Evolutionary conservation across 768 basidiomycete species (phyloP).

Genomic region (Kwoniella europaea): DNA sequence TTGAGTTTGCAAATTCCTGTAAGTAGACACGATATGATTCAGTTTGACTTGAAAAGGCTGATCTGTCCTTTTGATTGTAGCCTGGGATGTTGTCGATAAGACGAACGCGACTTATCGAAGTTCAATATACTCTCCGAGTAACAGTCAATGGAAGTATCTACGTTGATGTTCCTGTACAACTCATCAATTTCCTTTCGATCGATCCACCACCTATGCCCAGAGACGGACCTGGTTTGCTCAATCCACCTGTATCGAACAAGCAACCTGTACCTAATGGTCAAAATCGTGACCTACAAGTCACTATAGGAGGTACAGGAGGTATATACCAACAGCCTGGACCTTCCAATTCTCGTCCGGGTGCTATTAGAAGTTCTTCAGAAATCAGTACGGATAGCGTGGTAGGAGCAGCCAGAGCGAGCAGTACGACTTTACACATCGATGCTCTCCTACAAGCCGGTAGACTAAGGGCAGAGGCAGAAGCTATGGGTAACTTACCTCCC

Average conservation of each 20-base stretch:
- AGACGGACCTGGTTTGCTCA: conserved; percentile 27
- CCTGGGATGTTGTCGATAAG: conserved; percentile 62
- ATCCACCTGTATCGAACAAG: conserved; percentile 2
- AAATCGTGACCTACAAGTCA: conserved; percentile 9
- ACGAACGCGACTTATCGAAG: conserved; percentile 74
- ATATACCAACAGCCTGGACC: conserved; percentile 20
- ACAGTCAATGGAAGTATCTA: conserved; percentile 69
- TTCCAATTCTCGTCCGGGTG: background rate
- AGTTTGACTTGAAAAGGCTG: too few species aligned
- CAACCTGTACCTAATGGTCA: background rate
- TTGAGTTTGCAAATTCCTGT: conserved; percentile 78
- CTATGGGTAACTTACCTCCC: conserved; percentile 16
- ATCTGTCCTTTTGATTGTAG: conserved; percentile 6
- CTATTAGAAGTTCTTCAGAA: conserved; percentile 9
- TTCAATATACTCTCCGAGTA: conserved; percentile 73
- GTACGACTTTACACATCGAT: conserved; percentile 49
- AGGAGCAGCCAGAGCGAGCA: conserved; percentile 41
- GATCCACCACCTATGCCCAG: conserved; percentile 70
- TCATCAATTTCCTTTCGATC: conserved; percentile 83
- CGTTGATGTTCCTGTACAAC: conserved; percentile 73
- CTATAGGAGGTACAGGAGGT: conserved; percentile 6
- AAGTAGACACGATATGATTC: too few species aligned
- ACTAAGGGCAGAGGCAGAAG: conserved; percentile 35
- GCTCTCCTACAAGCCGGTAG: conserved; percentile 40
- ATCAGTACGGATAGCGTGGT: conserved; percentile 11